Conservation (phyloP, 371 early-diverging fungal genomes). For the Batrachochytrium dendrobatidis region DNA sequence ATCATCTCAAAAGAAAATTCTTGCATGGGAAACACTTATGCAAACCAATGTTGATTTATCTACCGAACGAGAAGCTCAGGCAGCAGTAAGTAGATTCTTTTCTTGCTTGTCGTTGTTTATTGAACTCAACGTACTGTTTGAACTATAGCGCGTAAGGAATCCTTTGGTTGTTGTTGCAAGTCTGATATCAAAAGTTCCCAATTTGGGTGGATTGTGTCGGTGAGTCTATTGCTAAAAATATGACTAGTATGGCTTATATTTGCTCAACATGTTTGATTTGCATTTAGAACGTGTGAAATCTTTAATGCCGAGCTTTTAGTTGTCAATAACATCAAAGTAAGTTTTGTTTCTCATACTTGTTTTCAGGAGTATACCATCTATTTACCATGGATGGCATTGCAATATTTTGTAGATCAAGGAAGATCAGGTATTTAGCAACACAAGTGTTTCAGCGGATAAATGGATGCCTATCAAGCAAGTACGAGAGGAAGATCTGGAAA, state of each 20-base stretch:
- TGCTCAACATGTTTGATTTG: constrained; percentile 32
- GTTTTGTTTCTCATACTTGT: neutral
- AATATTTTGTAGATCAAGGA: constrained; percentile 33
- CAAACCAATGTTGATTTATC: constrained; percentile 32
- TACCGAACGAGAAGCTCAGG: neutral
- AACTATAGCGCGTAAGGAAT: constrained; percentile 24
- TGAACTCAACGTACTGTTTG: constrained; percentile 14
- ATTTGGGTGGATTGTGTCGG: constrained; percentile 51
- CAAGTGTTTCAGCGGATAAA: constrained; percentile 47
- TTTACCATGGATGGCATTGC: neutral
- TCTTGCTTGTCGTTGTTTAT: neutral
- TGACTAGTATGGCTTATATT: neutral
- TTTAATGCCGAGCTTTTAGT: constrained; percentile 53
- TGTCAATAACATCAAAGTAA: constrained; percentile 37
- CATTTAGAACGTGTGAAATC: constrained; percentile 61
- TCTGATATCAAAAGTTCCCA: constrained; percentile 51
- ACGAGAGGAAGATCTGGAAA: constrained; percentile 30
- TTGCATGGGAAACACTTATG: constrained; percentile 55
- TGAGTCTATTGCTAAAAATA: too few relatives aligned
- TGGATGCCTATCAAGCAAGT: constrained; percentile 61
- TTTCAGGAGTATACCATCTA: neutral
- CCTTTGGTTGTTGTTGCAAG: constrained; percentile 57
- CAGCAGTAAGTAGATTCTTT: neutral
- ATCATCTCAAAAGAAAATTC: constrained; percentile 52
- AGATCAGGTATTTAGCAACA: constrained; percentile 41